These are phyloP conservation scores for Babesia bigemina DNA, from an alignment of 169 alveolate genomes.

Conservation along the genomic window DNA sequence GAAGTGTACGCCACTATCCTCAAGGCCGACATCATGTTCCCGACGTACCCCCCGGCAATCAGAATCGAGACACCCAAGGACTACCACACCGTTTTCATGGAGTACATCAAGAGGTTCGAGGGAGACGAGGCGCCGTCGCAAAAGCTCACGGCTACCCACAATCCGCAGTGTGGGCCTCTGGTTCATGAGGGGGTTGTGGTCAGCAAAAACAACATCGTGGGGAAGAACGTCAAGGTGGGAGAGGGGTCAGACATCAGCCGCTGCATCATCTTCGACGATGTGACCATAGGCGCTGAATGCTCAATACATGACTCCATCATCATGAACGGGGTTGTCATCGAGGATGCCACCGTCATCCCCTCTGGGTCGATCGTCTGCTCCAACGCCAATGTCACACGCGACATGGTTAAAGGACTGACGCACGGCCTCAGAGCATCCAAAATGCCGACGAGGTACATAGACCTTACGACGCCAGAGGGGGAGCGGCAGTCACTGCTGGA, in stretches of 20 bases:
- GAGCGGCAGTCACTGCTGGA: not conserved
- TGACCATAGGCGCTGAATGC: slow-evolving; percentile 29
- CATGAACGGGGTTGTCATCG: slow-evolving; percentile 50
- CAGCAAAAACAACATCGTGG: slow-evolving; percentile 36
- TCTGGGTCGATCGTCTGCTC: slow-evolving; percentile 55
- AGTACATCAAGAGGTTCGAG: slow-evolving; percentile 40
- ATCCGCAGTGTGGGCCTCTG: slow-evolving; percentile 30
- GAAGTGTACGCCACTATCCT: slow-evolving; percentile 38
- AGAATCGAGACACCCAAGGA: slow-evolving; percentile 47
- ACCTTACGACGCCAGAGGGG: slow-evolving; percentile 4
- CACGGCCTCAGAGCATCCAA: slow-evolving; percentile 7
- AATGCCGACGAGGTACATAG: slow-evolving; percentile 11
- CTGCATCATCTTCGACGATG: slow-evolving; percentile 42
- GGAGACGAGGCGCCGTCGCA: not conserved
- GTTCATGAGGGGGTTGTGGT: slow-evolving; percentile 16
- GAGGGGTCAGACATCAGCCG: not conserved
- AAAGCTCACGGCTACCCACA: not conserved
- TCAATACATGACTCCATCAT: slow-evolving; percentile 33
- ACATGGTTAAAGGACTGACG: not conserved
- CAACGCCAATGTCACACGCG: not conserved
- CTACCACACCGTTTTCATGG: slow-evolving; percentile 37
- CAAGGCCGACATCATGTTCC: slow-evolving; percentile 36
- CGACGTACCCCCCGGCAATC: slow-evolving; percentile 50
- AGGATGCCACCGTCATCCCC: slow-evolving; percentile 23
- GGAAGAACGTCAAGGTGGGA: slow-evolving; percentile 30